Conservation (phyloP, 257 asterid genomes). For the Nicotiana tomentosiformis region DNA sequence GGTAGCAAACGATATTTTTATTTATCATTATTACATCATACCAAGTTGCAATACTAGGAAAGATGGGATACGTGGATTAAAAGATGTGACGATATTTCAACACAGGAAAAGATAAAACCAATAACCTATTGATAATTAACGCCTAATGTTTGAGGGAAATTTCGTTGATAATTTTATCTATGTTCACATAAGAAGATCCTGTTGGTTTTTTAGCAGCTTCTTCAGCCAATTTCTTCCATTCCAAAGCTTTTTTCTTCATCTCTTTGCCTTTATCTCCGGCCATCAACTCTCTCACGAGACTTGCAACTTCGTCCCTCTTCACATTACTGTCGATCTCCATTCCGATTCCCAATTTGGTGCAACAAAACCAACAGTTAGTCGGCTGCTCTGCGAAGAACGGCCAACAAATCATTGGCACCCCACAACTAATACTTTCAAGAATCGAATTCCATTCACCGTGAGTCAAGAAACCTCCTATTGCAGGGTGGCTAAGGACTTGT, state of each 20-base stretch:
- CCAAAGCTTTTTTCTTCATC: constrained; percentile 29
- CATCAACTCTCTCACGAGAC: constrained; percentile 34
- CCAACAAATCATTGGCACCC: constrained; percentile 62
- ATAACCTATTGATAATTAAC: not conserved
- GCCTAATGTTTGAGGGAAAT: constrained; percentile 1
- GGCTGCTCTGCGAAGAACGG: constrained; percentile 59
- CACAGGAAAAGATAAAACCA: not conserved
- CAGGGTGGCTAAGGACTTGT: constrained; percentile 38
- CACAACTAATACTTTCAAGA: constrained; percentile 30
- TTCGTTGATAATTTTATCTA: constrained; percentile 25
- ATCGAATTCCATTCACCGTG: constrained; percentile 59
- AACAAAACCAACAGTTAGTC: constrained; percentile 44
- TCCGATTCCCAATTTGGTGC: constrained; percentile 32
- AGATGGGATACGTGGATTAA: not conserved
- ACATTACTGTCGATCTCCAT: constrained; percentile 46
- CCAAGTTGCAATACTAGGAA: too few species aligned
- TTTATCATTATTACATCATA: too few species aligned
- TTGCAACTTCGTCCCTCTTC: constrained; percentile 38
- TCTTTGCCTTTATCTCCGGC: constrained; percentile 28
- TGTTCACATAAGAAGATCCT: constrained; percentile 25
- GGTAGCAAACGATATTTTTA: too few species aligned
- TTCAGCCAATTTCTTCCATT: constrained; percentile 28
- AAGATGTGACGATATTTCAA: not conserved
- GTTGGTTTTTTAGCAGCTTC: constrained; percentile 10
- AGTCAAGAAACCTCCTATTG: constrained; percentile 51